These are phyloP conservation scores for Isatis lusitanica DNA, from an alignment of 441 rosid species.

Conservation along the genomic window DNA sequence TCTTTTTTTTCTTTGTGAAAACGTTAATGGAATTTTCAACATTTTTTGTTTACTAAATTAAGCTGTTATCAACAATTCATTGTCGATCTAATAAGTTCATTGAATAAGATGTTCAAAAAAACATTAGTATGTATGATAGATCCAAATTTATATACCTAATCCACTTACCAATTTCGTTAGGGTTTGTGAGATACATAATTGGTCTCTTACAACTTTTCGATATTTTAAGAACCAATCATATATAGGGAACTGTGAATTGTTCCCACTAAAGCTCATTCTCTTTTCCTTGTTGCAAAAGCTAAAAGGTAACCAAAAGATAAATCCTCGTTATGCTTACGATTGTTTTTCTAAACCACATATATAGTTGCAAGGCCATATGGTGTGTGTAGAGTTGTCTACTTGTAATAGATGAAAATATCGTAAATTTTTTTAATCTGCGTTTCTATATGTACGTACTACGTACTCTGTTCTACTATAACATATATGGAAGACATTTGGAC, in stretches of 20 bases:
- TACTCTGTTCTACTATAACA: not conserved
- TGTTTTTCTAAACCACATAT: constrained; percentile 4
- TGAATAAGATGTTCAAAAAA: not conserved
- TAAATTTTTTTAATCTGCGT: not conserved
- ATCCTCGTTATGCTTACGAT: not conserved
- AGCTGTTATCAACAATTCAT: not conserved
- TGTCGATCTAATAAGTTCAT: not conserved
- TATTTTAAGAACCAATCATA: not conserved
- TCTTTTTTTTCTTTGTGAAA: too few species aligned
- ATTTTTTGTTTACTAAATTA: not conserved
- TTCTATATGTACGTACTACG: not conserved
- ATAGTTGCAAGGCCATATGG: not conserved
- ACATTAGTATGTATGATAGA: not conserved
- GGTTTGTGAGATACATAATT: not conserved
- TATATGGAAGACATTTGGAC: not conserved
- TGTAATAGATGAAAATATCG: too few species aligned
- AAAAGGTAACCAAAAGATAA: not conserved
- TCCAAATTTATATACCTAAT: constrained; percentile 6
- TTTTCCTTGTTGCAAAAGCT: not conserved
- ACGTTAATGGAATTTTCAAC: not conserved
- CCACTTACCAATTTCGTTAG: not conserved
- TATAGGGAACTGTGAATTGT: constrained; percentile 1
- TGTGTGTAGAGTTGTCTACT: not conserved
- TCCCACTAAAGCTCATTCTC: constrained; percentile 1
- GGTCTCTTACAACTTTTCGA: not conserved